Evolutionary conservation across 805 yeast species (phyloP).

Genomic region (Candida glaebosa): DNA sequence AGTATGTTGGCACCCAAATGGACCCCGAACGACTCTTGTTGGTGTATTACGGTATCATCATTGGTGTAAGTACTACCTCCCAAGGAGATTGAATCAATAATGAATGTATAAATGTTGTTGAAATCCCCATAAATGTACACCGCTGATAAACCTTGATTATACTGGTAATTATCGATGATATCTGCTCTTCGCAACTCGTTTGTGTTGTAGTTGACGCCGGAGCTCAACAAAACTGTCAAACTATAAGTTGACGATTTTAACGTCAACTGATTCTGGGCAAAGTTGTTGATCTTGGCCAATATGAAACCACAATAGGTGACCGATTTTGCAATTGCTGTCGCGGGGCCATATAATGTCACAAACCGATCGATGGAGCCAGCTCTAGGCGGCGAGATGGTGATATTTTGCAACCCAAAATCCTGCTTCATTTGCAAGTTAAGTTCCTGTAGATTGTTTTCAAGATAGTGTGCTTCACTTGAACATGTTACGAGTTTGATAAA

Average conservation of each 20-base stretch:
- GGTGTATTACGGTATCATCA: conserved; percentile 13
- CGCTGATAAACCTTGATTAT: conserved; percentile 5
- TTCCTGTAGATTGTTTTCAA: conserved; percentile 14
- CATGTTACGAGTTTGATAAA: conserved; percentile 14
- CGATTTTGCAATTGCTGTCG: conserved; percentile 19
- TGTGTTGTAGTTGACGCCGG: conserved; percentile 1
- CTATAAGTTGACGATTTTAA: conserved; percentile 31
- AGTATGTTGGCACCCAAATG: conserved; percentile 17
- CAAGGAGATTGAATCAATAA: conserved; percentile 2
- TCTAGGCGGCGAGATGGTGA: conserved; percentile 17
- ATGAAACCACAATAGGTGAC: conserved; percentile 24
- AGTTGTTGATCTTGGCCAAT: conserved; percentile 25
- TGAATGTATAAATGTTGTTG: conserved; percentile 15
- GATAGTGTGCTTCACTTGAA: conserved; percentile 23
- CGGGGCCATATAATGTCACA: conserved; percentile 26
- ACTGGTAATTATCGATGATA: conserved; percentile 6
- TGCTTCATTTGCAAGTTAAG: conserved; percentile 13
- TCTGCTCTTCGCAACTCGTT: conserved; percentile 9
- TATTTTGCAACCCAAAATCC: conserved; percentile 19
- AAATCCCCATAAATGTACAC: conserved; percentile 18
- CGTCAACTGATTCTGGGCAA: conserved; percentile 21
- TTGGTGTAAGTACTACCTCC: conserved; percentile 7
- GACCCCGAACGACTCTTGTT: conserved; percentile 13
- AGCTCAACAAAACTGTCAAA: conserved; percentile 10
- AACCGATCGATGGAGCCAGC: conserved; percentile 29